Conservation (phyloP, 1,284 basidiomycete genomes). For the Cystobasidium sp. region DNA sequence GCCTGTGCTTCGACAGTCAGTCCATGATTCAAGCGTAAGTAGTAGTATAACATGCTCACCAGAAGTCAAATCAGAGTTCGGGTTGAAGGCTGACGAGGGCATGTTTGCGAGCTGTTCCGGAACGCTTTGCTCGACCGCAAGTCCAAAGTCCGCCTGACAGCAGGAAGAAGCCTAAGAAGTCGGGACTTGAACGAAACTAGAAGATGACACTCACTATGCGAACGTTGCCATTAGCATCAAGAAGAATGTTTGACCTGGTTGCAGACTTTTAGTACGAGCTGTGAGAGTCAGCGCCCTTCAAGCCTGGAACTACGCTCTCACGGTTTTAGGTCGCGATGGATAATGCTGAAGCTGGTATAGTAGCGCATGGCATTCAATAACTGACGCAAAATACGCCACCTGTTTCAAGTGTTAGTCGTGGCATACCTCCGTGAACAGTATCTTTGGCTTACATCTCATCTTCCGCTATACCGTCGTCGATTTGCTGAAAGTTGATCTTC, state of each 20-base stretch:
- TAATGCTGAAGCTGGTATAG: constrained; percentile 51
- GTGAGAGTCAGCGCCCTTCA: not conserved
- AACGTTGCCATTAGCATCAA: constrained; percentile 52
- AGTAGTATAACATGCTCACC: constrained; percentile 37
- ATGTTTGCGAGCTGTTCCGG: constrained; percentile 42
- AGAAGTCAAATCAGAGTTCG: constrained; percentile 52
- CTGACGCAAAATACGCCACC: constrained; percentile 51
- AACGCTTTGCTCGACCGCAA: constrained; percentile 50
- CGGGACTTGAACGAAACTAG: not conserved
- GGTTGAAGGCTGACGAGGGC: constrained; percentile 37
- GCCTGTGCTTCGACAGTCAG: constrained; percentile 21
- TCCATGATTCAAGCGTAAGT: not conserved
- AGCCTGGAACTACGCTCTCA: not conserved
- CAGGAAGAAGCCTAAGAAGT: not conserved
- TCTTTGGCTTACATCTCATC: constrained; percentile 44
- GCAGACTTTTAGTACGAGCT: not conserved
- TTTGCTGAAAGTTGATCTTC: constrained; percentile 45
- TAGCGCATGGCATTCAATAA: constrained; percentile 53
- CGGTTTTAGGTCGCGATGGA: constrained; percentile 54
- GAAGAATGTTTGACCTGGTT: constrained; percentile 50
- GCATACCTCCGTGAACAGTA: no score
- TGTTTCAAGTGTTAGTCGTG: not conserved
- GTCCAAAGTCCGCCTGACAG: constrained; percentile 51
- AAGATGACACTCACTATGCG: constrained; percentile 45
- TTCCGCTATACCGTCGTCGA: constrained; percentile 52